Conservation (phyloP, 2,329 filamentous ascomycete species). For the Fusarium sacchari region DNA sequence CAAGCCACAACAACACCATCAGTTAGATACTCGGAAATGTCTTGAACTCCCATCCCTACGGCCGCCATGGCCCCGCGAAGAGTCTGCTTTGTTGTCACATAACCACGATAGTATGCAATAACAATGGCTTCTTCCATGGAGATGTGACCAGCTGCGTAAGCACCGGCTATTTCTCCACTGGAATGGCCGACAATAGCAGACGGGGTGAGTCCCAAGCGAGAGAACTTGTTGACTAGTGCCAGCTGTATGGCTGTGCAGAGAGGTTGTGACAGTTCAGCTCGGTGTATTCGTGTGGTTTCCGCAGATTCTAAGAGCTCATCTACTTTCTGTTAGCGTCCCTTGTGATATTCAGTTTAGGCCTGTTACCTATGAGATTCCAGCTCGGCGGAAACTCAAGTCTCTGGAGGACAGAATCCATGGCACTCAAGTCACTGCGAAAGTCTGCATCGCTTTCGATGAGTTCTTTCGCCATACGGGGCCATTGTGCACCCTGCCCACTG, state of each 20-base stretch:
- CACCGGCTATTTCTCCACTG: slow-evolving; percentile 19
- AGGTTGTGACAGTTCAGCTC: slow-evolving; percentile 12
- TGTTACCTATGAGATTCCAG: slow-evolving; percentile 30
- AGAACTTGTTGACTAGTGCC: neutral
- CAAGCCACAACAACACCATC: slow-evolving; percentile 6
- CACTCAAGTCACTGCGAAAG: slow-evolving; percentile 12
- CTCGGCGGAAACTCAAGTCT: neutral
- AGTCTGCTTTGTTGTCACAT: neutral
- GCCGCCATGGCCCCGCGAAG: slow-evolving; percentile 7
- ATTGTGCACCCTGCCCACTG: slow-evolving; percentile 51
- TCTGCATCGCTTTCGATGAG: slow-evolving; percentile 15
- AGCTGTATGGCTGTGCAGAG: slow-evolving; percentile 17
- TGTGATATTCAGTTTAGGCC: neutral
- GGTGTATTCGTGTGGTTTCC: neutral
- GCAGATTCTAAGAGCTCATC: neutral
- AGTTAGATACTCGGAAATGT: neutral
- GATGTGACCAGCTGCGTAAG: slow-evolving; percentile 7
- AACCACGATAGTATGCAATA: slow-evolving; percentile 5
- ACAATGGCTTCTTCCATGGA: slow-evolving; percentile 9
- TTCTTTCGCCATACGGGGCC: slow-evolving; percentile 45
- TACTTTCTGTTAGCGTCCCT: neutral
- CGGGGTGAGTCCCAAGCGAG: rapidly evolving
- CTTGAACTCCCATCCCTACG: neutral
- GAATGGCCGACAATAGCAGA: slow-evolving; percentile 18
- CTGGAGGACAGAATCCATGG: slow-evolving; percentile 12